Conservation (phyloP, 2,329 filamentous ascomycete genomes). For the Fonsecaea erecta region DNA sequence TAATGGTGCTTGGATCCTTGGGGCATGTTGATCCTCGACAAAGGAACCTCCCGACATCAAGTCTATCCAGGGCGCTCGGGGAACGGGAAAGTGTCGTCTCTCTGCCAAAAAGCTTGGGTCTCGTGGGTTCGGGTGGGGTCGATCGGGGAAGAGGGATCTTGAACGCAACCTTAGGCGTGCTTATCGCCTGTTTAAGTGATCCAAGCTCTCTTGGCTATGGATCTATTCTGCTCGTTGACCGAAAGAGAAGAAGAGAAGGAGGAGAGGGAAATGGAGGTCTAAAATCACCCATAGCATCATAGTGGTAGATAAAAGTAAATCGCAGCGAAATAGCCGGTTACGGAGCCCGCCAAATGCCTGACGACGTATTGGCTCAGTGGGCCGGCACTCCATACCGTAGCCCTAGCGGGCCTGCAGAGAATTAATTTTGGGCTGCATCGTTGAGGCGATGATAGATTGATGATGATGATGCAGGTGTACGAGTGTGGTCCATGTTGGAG, state of each 20-base stretch:
- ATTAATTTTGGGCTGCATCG: not conserved
- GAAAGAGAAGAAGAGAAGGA: not conserved
- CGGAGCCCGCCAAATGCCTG: slow-evolving; percentile 5
- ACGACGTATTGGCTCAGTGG: slow-evolving; percentile 5
- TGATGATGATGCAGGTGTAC: not conserved
- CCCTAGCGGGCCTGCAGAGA: not conserved
- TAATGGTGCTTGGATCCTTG: slow-evolving; percentile 10
- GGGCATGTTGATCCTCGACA: slow-evolving; percentile 12
- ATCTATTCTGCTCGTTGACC: not conserved
- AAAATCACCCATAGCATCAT: slow-evolving; percentile 12
- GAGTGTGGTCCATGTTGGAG: not conserved
- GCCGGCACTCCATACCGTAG: not conserved
- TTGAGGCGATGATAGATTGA: not conserved
- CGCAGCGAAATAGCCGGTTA: slow-evolving; percentile 9
- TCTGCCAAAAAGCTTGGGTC: not conserved
- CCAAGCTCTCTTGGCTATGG: not conserved
- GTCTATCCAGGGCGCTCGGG: not conserved
- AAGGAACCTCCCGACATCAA: slow-evolving; percentile 24
- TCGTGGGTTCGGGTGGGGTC: slow-evolving; percentile 4
- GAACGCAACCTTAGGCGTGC: not conserved
- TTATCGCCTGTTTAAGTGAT: not conserved
- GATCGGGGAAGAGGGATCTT: not conserved
- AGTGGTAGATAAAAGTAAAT: not conserved
- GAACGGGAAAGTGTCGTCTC: not conserved
- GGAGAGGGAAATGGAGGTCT: not conserved